Evolutionary conservation across 1,284 basidiomycete species (phyloP).

Genomic region (Singerocomus inundabilis): DNA sequence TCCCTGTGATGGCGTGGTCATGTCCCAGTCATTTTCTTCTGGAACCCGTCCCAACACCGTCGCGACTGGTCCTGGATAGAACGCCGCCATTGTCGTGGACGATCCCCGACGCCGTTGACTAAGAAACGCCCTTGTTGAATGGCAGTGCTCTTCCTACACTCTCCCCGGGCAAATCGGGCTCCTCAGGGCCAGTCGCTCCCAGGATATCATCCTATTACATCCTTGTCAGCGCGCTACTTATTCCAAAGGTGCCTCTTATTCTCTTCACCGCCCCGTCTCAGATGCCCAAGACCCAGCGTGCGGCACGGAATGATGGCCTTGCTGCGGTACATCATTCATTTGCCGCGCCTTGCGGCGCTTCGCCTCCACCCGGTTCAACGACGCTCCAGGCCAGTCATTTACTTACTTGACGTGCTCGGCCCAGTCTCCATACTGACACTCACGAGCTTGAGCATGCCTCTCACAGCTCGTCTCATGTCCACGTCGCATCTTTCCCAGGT

Average conservation of each 20-base stretch:
- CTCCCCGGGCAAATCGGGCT: conserved; percentile 21
- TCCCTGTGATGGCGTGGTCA: conserved; percentile 53
- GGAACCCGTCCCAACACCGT: conserved; percentile 27
- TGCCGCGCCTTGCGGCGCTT: no score
- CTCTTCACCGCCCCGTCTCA: not conserved
- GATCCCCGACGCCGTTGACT: conserved; percentile 15
- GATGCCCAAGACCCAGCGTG: conserved; percentile 13
- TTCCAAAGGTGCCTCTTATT: not conserved
- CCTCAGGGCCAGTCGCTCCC: conserved; percentile 19
- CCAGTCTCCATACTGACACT: not conserved
- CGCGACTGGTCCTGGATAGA: conserved; percentile 36
- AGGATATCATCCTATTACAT: not conserved
- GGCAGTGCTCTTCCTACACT: conserved; percentile 18
- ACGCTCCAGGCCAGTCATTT: not conserved
- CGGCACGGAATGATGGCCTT: not conserved
- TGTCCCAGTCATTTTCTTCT: conserved; percentile 36
- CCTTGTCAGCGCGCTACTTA: not conserved
- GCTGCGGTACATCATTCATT: not conserved
- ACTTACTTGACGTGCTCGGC: not conserved
- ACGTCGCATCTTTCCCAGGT: conserved; percentile 7
- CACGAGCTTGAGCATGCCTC: no score
- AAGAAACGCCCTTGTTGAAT: conserved; percentile 12
- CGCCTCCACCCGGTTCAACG: no score
- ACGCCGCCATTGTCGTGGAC: conserved; percentile 34
- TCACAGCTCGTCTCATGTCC: conserved; percentile 4